A percentile compares a stretch with the other conserved stretches of the same genome.
Conservation (phyloP, 495 filamentous ascomycete species). For the Jackrogersella minutella region DNA sequence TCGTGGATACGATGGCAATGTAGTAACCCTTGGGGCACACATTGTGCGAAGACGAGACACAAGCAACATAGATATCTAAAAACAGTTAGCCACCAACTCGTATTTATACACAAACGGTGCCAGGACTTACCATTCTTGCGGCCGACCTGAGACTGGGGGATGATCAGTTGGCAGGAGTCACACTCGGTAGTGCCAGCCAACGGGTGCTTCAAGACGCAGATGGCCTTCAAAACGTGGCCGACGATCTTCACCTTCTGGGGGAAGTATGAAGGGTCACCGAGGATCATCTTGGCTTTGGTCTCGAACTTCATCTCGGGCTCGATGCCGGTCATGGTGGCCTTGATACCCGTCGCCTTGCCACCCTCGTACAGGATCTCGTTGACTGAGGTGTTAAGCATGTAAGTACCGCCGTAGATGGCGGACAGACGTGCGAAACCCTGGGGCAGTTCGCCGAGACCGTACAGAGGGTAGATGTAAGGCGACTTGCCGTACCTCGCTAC, state of each 20-base stretch:
- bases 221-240: slow-evolving; percentile 91
- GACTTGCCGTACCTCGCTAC: slow-evolving; percentile 98
- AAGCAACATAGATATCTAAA: slow-evolving; percentile 95
- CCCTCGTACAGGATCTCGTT: slow-evolving; percentile 86
- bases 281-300: slow-evolving; percentile 94
- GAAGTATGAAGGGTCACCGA: slow-evolving; percentile 98
- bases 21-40: slow-evolving; percentile 99
- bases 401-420: slow-evolving; percentile 97
- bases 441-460: slow-evolving; percentile 95
- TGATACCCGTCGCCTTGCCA: slow-evolving; percentile 88
- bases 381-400: slow-evolving; percentile 96
- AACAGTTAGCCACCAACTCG: slow-evolving; percentile 14
- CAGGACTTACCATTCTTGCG: slow-evolving; percentile 80
- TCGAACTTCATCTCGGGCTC: slow-evolving; percentile 90
- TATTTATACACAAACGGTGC: neutral
- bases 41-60: slow-evolving; percentile 95
- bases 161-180: slow-evolving; percentile 95
- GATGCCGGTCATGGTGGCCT: slow-evolving; percentile 92
- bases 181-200: slow-evolving; percentile 81
- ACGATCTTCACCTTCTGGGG: slow-evolving; percentile 83
- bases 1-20: slow-evolving; percentile 97
- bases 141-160: slow-evolving; percentile 95
- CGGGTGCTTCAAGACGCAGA: slow-evolving; percentile 98
- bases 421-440: slow-evolving; percentile 98
- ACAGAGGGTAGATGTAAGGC: slow-evolving; percentile 98